Percentiles rank a stretch among this genome's conserved stretches.
phyloP scores from a whole-genome alignment of 2,329 filamentous ascomycete genomes.

The Pseudogymnoascus sp. region DNA sequence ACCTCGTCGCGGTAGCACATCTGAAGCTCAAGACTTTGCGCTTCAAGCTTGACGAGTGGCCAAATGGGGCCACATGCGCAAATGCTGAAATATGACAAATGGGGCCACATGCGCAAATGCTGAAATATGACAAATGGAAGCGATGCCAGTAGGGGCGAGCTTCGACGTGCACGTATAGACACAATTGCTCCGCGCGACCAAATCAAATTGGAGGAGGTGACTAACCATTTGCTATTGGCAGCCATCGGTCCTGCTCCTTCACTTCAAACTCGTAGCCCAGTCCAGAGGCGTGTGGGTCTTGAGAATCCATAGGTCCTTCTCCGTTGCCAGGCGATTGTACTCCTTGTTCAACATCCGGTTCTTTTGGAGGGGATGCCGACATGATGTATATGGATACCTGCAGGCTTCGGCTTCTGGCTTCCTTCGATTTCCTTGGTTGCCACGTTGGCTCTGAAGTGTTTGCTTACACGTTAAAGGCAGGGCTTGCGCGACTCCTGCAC shows the following conservation, averaged over 20 bases:
- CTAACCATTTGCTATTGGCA: constrained; percentile 99
- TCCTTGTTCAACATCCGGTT: constrained; percentile 79
- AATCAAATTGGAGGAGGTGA: constrained; percentile 45
- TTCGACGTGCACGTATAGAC: constrained; percentile 21
- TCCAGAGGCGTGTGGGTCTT: constrained; percentile 69
- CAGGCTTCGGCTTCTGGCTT: constrained; percentile 30
- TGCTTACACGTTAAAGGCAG: constrained; percentile 17
- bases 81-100: constrained; percentile 38
- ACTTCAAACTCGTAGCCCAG: constrained; percentile 92
- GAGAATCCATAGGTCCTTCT: constrained; percentile 82
- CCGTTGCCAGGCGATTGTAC: constrained; percentile 86
- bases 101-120: constrained; percentile 31
- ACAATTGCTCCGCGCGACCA: constrained; percentile 34
- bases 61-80: constrained; percentile 24
- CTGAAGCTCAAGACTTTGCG: constrained; percentile 24
- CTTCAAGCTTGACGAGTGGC: constrained; percentile 26
- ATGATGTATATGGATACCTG: constrained; percentile 71
- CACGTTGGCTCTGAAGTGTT: constrained; percentile 24
- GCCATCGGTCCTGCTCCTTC: constrained; percentile 99
- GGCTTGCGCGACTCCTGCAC: constrained; percentile 14
- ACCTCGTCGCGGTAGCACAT: constrained; percentile 13
- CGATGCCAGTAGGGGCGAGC: constrained; percentile 39
- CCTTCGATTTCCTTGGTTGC: constrained; percentile 26
- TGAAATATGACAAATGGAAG: constrained; percentile 41
- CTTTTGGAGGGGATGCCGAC: constrained; percentile 93